These are phyloP conservation scores for Miscanthus lutarioriparius DNA, from an alignment of 176 grass and related monocot species.

Conservation along the genomic window DNA sequence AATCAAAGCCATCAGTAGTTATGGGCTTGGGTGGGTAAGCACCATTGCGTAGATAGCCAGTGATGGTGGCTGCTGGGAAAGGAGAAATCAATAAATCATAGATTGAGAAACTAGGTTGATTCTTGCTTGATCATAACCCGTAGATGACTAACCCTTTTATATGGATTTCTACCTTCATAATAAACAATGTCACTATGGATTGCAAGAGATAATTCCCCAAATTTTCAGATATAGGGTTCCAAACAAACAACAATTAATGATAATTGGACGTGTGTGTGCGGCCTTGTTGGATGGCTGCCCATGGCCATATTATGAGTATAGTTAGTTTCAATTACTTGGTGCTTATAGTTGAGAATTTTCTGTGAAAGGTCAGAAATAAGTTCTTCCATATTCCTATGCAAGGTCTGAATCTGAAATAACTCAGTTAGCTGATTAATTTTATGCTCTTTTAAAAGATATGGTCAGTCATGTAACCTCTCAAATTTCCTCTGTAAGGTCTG, in stretches of 20 bases:
- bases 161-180: not conserved
- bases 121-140: not conserved
- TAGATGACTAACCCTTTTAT: not conserved
- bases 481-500: not conserved
- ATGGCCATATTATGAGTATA: not conserved
- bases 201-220: not conserved
- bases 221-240: not conserved
- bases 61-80: not conserved
- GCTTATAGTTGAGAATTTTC: constrained; percentile 13
- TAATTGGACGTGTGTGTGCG: not conserved
- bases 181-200: not conserved
- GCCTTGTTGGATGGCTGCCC: not conserved
- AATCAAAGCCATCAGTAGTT: not conserved
- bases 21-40: not conserved
- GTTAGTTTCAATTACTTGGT: not conserved
- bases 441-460: not conserved
- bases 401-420: not conserved
- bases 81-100: not conserved
- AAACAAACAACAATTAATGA: not conserved
- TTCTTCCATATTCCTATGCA: not conserved
- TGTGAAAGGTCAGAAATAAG: constrained; percentile 5
- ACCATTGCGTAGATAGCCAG: not conserved
- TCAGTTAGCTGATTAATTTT: not conserved
- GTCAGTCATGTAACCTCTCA: not conserved
- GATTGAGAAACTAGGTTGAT: not conserved